Evolutionary conservation across 371 early-diverging fungal genomes (phyloP).

Genomic region (Dichotomocladium elegans): DNA sequence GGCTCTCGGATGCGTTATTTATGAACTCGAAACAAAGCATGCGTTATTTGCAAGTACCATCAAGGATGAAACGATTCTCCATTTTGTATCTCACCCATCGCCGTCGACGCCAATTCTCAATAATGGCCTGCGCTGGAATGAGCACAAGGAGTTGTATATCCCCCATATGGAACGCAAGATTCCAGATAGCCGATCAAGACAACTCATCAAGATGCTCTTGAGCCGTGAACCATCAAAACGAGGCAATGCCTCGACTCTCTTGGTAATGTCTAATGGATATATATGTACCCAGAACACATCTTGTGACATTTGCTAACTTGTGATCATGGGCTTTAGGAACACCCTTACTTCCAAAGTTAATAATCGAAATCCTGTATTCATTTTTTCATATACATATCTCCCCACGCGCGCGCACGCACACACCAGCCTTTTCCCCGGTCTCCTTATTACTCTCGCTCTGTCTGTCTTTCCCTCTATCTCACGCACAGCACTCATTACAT

Average conservation of each 20-base stretch:
- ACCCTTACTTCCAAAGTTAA: slow-evolving; percentile 1
- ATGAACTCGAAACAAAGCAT: slow-evolving; percentile 42
- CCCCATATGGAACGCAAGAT: slow-evolving; percentile 37
- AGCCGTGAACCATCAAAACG: slow-evolving; percentile 40
- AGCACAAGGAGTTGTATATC: slow-evolving; percentile 42
- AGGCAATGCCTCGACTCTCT: slow-evolving; percentile 29
- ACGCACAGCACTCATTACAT: neutral
- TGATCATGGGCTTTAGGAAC: neutral
- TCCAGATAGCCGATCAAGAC: slow-evolving; percentile 27
- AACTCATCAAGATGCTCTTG: slow-evolving; percentile 29
- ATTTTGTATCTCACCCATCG: slow-evolving; percentile 47
- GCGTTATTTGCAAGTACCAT: slow-evolving; percentile 36
- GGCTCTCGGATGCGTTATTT: slow-evolving; percentile 47
- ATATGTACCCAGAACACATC: neutral
- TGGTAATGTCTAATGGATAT: too few species aligned
- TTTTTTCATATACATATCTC: neutral
- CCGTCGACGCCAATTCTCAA: slow-evolving; percentile 43
- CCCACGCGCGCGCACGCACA: neutral
- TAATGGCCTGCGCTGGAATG: slow-evolving; percentile 46
- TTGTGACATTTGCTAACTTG: neutral
- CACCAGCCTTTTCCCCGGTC: neutral
- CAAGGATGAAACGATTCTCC: slow-evolving; percentile 47
- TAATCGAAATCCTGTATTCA: neutral
- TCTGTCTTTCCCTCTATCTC: neutral
- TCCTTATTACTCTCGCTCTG: neutral